These are phyloP conservation scores for Cicer arietinum DNA, from an alignment of 306 rosid genomes.

Conservation along the genomic window DNA sequence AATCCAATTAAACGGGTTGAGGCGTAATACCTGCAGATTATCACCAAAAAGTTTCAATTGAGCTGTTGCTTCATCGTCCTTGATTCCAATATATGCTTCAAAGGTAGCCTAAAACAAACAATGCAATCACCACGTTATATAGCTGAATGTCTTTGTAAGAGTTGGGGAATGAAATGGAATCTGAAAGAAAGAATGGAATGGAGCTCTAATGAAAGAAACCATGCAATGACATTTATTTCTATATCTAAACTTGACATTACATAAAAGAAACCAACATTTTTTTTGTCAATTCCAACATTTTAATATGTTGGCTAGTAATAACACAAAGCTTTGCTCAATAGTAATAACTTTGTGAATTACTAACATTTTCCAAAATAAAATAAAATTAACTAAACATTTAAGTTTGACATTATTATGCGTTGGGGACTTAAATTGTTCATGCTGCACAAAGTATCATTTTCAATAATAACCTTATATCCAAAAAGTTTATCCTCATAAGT, in stretches of 20 bases:
- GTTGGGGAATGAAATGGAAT: not conserved
- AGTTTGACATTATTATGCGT: not conserved
- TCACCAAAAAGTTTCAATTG: constrained; percentile 91
- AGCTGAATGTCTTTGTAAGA: not conserved
- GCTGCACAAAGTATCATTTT: constrained; percentile 32
- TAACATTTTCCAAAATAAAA: constrained; percentile 12
- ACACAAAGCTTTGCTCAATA: not conserved
- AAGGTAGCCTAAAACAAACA: constrained; percentile 78
- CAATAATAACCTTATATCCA: constrained; percentile 83
- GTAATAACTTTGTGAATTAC: constrained; percentile 27
- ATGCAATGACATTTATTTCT: constrained; percentile 27
- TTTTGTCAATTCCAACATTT: constrained; percentile 1
- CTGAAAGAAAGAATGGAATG: not conserved
- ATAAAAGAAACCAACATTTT: constrained; percentile 12
- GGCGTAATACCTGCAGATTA: constrained; percentile 71
- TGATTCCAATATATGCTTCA: constrained; percentile 89
- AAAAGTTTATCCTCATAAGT: constrained; percentile 88
- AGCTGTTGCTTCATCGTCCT: constrained; percentile 88
- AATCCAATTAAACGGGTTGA: constrained; percentile 17
- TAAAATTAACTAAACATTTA: not conserved
- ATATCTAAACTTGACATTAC: constrained; percentile 20
- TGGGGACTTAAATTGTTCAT: constrained; percentile 8
- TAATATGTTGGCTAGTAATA: constrained; percentile 13
- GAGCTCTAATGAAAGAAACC: not conserved
- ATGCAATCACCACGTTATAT: constrained; percentile 34